Evolutionary conservation across 2,329 filamentous ascomycete species (phyloP), one percentile per base, ranked within the genome.

Genomic region (Rutstroemia sp.): DNA sequence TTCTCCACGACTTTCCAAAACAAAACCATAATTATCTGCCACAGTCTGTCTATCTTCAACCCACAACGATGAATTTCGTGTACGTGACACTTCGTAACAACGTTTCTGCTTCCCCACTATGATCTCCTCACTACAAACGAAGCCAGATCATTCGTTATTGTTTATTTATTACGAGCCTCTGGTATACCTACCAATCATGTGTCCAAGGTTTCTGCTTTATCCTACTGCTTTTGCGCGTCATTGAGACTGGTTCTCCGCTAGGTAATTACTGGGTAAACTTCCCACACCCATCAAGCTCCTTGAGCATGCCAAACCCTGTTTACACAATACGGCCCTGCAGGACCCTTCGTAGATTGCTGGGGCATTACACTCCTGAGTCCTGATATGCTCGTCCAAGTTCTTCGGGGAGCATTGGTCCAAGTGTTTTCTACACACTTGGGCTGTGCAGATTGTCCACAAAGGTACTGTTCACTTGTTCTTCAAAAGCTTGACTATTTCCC

Each of bases 261-360:
- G 39, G 17, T 19, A 42, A 42, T n/a, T 12, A 42, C 30, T 34
- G 12, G 30, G 30, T 34, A 42, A 17, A 17, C 1, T n/a, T 14
- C 16, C n/a, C 39, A 19, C 19, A 25, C 25, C 25, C 25, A 42
- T 42, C 39, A 42, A 42, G 17, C 16, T 19, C 14, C 17, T n/a
- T n/a, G 39, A 19, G 17, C 16, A n/a, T 42, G 16, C 17, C 41
- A 54, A 54, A 54, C 51, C 44, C 21, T 54, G 51, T 34, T 54
- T 48, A 17, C 47, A 48, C 30, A 17, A 42, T 10, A n/a, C 9
- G 39, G 17, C 51, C 51, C 51, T 48, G 37, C 37, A 54, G 34
- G 44, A 54, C 51, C 44, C 44, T 39, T 54, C 51, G 39, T 23
- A 39, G 16, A n/a, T 48, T 38, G 46, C 25, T 47, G 30, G 30